Evolutionary conservation across 2,329 filamentous ascomycete genomes (phyloP), one percentile per base, ranked within the genome.

Genomic region (Phyllosticta citribraziliensis): DNA sequence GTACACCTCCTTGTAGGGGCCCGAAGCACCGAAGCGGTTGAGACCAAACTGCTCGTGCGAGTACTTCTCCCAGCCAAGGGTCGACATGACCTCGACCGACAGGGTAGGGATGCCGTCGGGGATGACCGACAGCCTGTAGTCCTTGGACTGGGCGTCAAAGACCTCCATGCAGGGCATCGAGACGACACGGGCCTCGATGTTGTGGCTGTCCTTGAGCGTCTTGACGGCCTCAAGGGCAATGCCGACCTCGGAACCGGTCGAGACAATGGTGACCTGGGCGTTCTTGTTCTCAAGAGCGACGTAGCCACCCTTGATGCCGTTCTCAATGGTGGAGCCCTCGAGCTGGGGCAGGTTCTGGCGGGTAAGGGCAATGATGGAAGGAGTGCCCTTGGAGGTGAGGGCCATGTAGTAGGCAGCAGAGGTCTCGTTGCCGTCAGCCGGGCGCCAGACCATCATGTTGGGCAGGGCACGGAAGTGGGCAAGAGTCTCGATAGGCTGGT

Each of bases 361-460:
- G 67, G 94, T 97, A 65, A 99, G 85, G 62, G 94, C 94, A 69
- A 99, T 80, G 78, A 99, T 94, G 77, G 86, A 91, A 67, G 94
- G 94, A 47, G 93, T 97, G 77, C 87, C 82, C 80, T 91, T 90
- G 71, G 90, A 88, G 67, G 89, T 96, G 68, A 99, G 81, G 56
- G 92, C 90, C 72, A 96, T 83, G 81, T 97, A 97, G 86, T 97
- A 99, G 68, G 94, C 93, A 72, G 91, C 93, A 74, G 89, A 95
- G 70, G 89, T 94, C 88, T 99, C 94, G 82, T 97, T 97, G 73
- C 93, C 93, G 73, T 97, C 94, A 70, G 94, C 93, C 68, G 94
- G 94, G 74, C 94, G 92, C 94, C 94, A 97, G 71, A 97, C 93
- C 90, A 97, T 96, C 83, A 88, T 89, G 88, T 99, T 99, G 74